Conservation (phyloP, 768 basidiomycete species). For the Tylopilus cervinicoccineus region DNA sequence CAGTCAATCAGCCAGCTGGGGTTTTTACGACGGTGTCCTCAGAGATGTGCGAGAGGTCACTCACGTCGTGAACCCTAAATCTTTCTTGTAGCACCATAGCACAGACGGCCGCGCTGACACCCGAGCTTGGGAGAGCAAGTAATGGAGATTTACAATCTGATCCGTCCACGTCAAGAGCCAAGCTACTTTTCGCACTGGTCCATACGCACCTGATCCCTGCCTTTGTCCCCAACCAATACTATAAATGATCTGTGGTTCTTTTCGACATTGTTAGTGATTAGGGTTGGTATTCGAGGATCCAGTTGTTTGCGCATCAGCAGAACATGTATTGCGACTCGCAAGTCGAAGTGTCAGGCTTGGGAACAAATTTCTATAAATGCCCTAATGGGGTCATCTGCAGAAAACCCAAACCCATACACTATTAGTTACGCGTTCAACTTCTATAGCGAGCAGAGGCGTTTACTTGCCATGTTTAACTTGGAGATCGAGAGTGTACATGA, state of each 20-base stretch:
- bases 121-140: constrained; percentile 85
- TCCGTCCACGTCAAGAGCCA: neutral
- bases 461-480: too few relatives aligned
- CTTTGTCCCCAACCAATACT: constrained; percentile 92
- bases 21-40: neutral
- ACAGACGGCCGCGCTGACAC: constrained; percentile 88
- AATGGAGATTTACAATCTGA: constrained; percentile 93
- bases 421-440: too few relatives aligned
- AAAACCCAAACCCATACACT: too few relatives aligned
- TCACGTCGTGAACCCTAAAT: constrained; percentile 91
- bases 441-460: too few relatives aligned
- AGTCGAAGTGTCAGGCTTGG: neutral
- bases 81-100: constrained; percentile 99
- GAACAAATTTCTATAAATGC: neutral
- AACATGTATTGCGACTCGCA: neutral
- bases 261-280: constrained; percentile 92
- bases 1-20: neutral
- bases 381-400: too few relatives aligned
- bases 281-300: constrained; percentile 87
- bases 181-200: neutral
- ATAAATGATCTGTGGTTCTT: constrained; percentile 93
- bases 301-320: constrained; percentile 77
- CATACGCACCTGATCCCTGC: constrained; percentile 74
- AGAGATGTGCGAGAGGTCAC: constrained; percentile 19
- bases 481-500: too few relatives aligned